Percentiles rank a stretch among this genome's conserved stretches.
These are phyloP conservation scores for Diaporthe sp. DNA, from an alignment of 2,329 filamentous ascomycete species.

Conservation along the genomic window DNA sequence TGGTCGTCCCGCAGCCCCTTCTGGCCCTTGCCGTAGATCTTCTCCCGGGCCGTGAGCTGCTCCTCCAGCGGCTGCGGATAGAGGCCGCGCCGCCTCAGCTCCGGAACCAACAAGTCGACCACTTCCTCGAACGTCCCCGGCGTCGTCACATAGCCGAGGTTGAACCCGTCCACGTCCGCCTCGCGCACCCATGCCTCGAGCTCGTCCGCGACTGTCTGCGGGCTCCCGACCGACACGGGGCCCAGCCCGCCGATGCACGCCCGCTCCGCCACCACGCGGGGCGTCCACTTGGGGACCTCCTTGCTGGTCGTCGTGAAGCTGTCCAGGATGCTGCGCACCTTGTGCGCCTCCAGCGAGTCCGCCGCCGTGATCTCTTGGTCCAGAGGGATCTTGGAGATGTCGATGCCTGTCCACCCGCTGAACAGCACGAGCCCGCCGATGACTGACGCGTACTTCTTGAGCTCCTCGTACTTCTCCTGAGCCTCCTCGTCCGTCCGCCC, in stretches of 20 bases:
- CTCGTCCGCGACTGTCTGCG: slow-evolving; percentile 61
- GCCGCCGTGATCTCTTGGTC: slow-evolving; percentile 66
- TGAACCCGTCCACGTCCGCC: slow-evolving; percentile 51
- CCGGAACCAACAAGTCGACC: slow-evolving; percentile 63
- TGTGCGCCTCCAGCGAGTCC: slow-evolving; percentile 64
- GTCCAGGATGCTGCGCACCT: slow-evolving; percentile 58
- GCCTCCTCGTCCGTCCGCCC: slow-evolving; percentile 62
- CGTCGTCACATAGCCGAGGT: slow-evolving; percentile 62
- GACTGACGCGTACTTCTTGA: slow-evolving; percentile 62
- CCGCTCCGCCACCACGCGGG: slow-evolving; percentile 59
- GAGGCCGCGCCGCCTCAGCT: slow-evolving; percentile 57
- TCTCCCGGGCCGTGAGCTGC: slow-evolving; percentile 69
- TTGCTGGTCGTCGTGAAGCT: slow-evolving; percentile 59
- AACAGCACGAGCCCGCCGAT: slow-evolving; percentile 65
- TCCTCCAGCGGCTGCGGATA: slow-evolving; percentile 53
- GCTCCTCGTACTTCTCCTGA: slow-evolving; percentile 58
- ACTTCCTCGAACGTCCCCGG: slow-evolving; percentile 67
- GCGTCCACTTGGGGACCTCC: slow-evolving; percentile 61
- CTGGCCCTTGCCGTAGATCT: slow-evolving; percentile 73
- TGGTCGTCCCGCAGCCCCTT: slow-evolving; percentile 70
- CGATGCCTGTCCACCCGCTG: slow-evolving; percentile 67
- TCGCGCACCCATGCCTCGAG: slow-evolving; percentile 60
- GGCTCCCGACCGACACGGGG: slow-evolving; percentile 62
- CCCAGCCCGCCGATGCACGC: slow-evolving; percentile 64
- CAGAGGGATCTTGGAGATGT: slow-evolving; percentile 65